Conservation (phyloP, 495 filamentous ascomycete species). For the Penicillium argentinense region DNA sequence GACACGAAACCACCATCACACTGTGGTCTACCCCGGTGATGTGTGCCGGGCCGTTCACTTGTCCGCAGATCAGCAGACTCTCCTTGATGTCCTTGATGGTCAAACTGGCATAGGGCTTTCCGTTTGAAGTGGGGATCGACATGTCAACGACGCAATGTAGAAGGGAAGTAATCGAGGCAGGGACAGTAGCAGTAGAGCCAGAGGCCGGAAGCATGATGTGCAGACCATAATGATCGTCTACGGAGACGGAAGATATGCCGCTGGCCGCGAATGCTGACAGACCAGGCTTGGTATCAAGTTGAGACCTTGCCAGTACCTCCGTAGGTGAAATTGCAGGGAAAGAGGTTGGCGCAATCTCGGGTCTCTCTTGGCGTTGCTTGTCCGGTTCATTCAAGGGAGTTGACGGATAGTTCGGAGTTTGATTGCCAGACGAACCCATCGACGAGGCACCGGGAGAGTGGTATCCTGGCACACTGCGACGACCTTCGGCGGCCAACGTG, state of each 20-base stretch:
- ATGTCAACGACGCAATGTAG: slow-evolving; percentile 76
- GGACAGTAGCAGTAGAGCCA: slow-evolving; percentile 63
- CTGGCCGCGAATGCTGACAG: slow-evolving; percentile 28
- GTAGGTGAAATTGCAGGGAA: slow-evolving; percentile 23
- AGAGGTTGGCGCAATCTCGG: slow-evolving; percentile 41
- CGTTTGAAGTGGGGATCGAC: slow-evolving; percentile 60
- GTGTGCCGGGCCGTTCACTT: slow-evolving; percentile 76
- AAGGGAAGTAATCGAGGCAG: slow-evolving; percentile 72
- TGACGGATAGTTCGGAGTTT: slow-evolving; percentile 52
- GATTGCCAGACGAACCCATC: slow-evolving; percentile 47
- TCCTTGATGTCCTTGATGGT: slow-evolving; percentile 66
- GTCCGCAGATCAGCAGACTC: slow-evolving; percentile 73
- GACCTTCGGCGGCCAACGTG: slow-evolving; percentile 47
- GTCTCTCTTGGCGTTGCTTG: slow-evolving; percentile 31
- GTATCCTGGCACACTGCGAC: slow-evolving; percentile 44
- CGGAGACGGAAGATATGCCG: slow-evolving; percentile 55
- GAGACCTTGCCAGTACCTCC: slow-evolving; percentile 15
- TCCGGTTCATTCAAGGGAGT: slow-evolving; percentile 52
- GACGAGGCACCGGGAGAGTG: slow-evolving; percentile 45
- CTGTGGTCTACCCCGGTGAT: slow-evolving; percentile 73
- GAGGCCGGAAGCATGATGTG: slow-evolving; percentile 70
- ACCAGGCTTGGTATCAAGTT: slow-evolving; percentile 16
- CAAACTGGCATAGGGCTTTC: slow-evolving; percentile 70
- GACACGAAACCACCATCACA: slow-evolving; percentile 70
- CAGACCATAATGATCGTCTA: slow-evolving; percentile 59